These are phyloP conservation scores for Skeletonema potamos DNA, from an alignment of 108 stramenopile genomes.

Conservation along the genomic window DNA sequence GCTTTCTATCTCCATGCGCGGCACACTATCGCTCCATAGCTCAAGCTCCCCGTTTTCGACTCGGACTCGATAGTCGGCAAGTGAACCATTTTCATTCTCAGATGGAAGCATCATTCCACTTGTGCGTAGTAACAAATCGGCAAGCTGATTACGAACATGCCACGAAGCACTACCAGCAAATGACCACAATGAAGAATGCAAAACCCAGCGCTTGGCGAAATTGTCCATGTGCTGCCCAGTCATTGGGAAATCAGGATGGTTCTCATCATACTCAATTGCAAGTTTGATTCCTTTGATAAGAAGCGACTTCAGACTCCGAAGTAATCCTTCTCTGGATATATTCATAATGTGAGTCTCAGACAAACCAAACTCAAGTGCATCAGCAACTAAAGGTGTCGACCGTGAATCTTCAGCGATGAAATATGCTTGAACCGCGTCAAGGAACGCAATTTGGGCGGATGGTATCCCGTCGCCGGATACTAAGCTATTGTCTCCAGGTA, in stretches of 20 bases:
- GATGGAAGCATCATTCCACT: conserved; percentile 73
- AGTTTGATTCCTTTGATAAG: conserved; percentile 86
- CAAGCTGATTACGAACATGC: conserved; percentile 78
- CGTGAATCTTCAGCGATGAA: conserved; percentile 61
- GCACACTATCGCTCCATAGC: conserved; percentile 92
- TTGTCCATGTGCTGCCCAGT: conserved; percentile 90
- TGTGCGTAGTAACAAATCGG: conserved; percentile 71
- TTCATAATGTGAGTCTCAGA: conserved; percentile 88
- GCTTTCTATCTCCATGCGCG: conserved; percentile 94
- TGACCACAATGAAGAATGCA: conserved; percentile 93
- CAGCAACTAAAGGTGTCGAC: conserved; percentile 69
- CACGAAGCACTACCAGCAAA: conserved; percentile 91
- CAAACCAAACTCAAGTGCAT: conserved; percentile 80
- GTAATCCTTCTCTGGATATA: conserved; percentile 79
- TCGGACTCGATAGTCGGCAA: conserved; percentile 86
- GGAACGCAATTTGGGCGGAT: conserved; percentile 71
- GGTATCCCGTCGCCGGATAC: conserved; percentile 34
- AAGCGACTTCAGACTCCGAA: conserved; percentile 86
- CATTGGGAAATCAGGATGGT: conserved; percentile 96
- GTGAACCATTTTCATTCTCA: conserved; percentile 42
- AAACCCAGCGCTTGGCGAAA: conserved; percentile 91
- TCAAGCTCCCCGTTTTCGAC: conserved; percentile 95
- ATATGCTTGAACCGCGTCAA: conserved; percentile 61
- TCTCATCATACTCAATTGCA: conserved; percentile 93
- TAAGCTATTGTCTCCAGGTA: conserved; percentile 43